phyloP scores from a whole-genome alignment of 2,329 filamentous ascomycete genomes.

The Colletotrichum noveboracense region DNA sequence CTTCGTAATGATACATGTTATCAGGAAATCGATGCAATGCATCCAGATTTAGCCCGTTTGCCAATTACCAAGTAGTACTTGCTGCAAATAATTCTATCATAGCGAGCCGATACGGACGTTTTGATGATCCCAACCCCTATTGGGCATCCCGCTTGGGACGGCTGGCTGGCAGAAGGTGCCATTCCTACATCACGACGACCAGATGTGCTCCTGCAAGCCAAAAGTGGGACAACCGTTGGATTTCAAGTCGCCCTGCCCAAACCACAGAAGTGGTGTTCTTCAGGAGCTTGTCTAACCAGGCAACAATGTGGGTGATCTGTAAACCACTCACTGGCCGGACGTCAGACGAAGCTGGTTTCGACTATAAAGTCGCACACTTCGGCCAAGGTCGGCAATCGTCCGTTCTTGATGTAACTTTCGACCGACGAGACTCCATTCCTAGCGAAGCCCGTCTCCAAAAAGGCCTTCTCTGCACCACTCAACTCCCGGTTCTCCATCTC shows the following conservation, averaged over 20 bases:
- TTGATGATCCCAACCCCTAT: not conserved
- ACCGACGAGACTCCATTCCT: constrained; percentile 29
- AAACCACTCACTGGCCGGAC: not conserved
- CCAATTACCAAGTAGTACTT: not conserved
- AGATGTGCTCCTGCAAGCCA: not conserved
- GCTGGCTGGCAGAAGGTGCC: not conserved
- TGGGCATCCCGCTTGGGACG: not conserved
- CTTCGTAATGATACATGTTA: not conserved
- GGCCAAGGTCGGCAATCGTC: constrained; percentile 40
- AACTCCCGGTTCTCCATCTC: constrained; percentile 66
- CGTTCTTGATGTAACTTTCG: constrained; percentile 35
- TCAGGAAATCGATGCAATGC: not conserved
- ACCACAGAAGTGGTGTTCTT: not conserved
- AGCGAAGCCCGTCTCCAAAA: constrained; percentile 60
- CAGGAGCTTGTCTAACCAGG: not conserved
- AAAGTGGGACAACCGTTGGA: not conserved
- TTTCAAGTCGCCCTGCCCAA: not conserved
- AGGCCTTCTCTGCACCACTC: constrained; percentile 58
- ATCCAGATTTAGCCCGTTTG: not conserved
- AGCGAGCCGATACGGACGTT: not conserved
- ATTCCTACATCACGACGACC: not conserved
- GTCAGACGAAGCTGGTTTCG: constrained; percentile 47
- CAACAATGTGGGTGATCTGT: not conserved
- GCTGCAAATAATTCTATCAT: not conserved
- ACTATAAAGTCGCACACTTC: constrained; percentile 52